These are phyloP conservation scores for Leptoxyphium fumago DNA, from an alignment of 2,329 filamentous ascomycete species.

Conservation along the genomic window DNA sequence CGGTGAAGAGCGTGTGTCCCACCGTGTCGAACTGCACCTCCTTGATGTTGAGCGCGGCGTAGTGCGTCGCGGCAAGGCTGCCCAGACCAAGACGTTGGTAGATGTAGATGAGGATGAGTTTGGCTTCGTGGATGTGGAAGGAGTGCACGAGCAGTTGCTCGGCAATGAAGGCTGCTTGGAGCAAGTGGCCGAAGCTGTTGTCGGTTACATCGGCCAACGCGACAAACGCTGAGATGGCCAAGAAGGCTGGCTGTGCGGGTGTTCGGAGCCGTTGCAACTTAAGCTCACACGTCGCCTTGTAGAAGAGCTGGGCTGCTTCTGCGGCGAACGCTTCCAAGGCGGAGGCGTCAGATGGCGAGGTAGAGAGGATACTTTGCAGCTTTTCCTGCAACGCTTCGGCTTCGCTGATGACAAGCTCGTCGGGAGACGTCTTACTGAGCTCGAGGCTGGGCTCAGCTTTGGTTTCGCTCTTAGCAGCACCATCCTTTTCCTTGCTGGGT, in stretches of 20 bases:
- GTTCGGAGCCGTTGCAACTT: conserved; percentile 7
- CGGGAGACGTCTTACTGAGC: neutral
- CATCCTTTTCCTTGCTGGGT: conserved; percentile 1
- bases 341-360: neutral
- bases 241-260: conserved; percentile 18
- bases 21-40: conserved; percentile 23
- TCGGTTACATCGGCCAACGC: conserved; percentile 4
- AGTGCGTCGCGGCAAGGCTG: conserved; percentile 16
- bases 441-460: neutral
- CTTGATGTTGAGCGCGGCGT: conserved; percentile 20
- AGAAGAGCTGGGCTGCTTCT: conserved; percentile 14
- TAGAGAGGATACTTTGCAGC: neutral
- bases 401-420: neutral
- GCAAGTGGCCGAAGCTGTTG: conserved; percentile 6
- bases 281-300: conserved; percentile 7
- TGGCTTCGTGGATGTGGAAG: conserved; percentile 18
- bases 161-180: conserved; percentile 17
- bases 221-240: conserved; percentile 19
- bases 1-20: conserved; percentile 19
- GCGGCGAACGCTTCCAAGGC: conserved; percentile 8
- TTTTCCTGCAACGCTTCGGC: neutral
- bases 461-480: neutral
- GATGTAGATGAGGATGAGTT: conserved; percentile 20
- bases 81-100: conserved; percentile 20
- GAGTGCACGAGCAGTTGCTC: conserved; percentile 15